phyloP scores from a whole-genome alignment of 1,284 basidiomycete species.

The Sanguinoderma infundibulare region DNA sequence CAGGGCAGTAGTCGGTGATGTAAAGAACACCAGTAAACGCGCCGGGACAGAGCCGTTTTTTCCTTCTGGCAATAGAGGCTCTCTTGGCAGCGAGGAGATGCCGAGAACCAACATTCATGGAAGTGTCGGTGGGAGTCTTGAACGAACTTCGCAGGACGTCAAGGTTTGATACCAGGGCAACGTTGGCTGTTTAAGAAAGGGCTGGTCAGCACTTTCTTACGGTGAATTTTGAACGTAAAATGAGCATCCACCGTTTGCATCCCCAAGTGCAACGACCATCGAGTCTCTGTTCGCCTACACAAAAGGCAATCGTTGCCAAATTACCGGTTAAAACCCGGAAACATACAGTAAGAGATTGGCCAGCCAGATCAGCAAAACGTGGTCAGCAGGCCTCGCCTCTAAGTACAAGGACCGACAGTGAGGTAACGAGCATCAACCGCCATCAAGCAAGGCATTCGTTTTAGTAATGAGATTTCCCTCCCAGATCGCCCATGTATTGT shows the following conservation, averaged over 20 bases:
- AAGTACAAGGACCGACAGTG: too few relatives aligned
- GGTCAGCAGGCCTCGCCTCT: constrained; percentile 12
- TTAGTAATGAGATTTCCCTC: background rate
- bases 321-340: constrained; percentile 14
- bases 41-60: constrained; percentile 4
- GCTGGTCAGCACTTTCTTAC: too few relatives aligned
- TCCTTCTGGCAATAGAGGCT: background rate
- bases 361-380: background rate
- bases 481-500: background rate
- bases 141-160: too few relatives aligned
- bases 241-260: too few relatives aligned
- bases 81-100: constrained; percentile 18
- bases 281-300: background rate
- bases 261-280: background rate
- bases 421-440: background rate
- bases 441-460: background rate
- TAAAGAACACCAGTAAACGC: background rate
- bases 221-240: too few relatives aligned
- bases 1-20: constrained; percentile 11
- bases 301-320: background rate
- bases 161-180: too few relatives aligned
- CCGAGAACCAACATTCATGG: background rate
- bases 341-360: background rate
- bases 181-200: too few relatives aligned
- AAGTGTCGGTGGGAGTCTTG: background rate